Evolutionary conservation across 108 stramenopile genomes (phyloP), one percentile per base, ranked within the genome.

Genomic region (Seminavis robusta): DNA sequence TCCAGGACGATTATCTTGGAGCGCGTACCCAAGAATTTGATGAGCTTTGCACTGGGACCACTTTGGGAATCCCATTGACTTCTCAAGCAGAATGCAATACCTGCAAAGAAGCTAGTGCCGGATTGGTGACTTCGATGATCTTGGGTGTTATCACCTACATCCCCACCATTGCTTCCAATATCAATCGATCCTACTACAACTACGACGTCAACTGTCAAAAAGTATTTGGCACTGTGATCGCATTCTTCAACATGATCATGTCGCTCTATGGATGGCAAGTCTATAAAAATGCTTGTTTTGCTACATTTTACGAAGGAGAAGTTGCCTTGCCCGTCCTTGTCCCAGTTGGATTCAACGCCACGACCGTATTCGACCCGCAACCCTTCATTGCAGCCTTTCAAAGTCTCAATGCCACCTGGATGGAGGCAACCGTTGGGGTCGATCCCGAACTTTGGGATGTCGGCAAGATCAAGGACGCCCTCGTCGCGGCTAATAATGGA

Each of bases 181-280:
- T 69, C 8, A 20, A 55, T 3, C 56, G 74, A 43, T 59, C 69
- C 68, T 69, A 60, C 33, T 54, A 52, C 5, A 65, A 57, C 15
- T 75, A 75, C 27, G 74, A 75, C 48, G 57, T 65, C 24, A 75
- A 75, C 31, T 75, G 74, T 31, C 60, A 61, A 16, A 75, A 75
- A 52, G 31, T 31, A 28, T 69, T 28, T 28, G 24, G 44, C 17
- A 52, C 56, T 8, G 13, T 64, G 17, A 30, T 56, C 30, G 57
- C 67, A 6, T 17, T 75, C 31, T 28, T 45, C 28, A 53, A 50
- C 23, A 48, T 75, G 11, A n/a, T 43, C 13, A 27, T 70, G 41
- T 43, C 56, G 10, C 26, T 75, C 19, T 67, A 65, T 52, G 46
- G 51, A 23, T 38, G 63, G 37, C 16, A 62, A 2, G 44, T 51